Conservation (phyloP, 2,329 filamentous ascomycete species). For the Shiraia bambusicola region DNA sequence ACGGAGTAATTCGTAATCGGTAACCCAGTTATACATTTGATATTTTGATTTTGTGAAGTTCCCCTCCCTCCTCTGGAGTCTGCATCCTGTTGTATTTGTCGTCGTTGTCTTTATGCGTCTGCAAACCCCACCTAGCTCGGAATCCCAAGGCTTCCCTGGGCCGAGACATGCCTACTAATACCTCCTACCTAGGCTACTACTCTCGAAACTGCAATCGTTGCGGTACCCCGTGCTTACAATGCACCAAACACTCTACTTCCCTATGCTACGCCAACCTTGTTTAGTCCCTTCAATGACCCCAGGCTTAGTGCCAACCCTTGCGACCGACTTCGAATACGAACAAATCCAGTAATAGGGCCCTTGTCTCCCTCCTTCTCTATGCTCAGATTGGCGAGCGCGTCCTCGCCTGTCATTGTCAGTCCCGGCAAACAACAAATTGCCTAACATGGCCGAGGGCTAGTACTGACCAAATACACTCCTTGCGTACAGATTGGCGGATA, state of each 20-base stretch:
- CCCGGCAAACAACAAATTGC: background rate
- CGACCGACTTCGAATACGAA: conserved; percentile 94
- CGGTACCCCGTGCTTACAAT: background rate
- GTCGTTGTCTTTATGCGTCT: conserved; percentile 2
- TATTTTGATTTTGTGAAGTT: too few species aligned
- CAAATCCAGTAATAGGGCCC: conserved; percentile 93
- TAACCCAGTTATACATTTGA: too few species aligned
- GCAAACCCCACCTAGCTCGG: background rate
- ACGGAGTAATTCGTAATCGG: too few species aligned
- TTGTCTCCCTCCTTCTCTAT: conserved; percentile 97
- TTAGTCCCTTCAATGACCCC: conserved; percentile 90
- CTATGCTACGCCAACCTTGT: conserved; percentile 48
- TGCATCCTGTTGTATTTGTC: too few species aligned
- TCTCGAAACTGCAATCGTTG: too few species aligned
- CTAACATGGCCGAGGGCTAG: background rate
- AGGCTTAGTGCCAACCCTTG: conserved; percentile 93
- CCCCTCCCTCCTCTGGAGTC: too few species aligned
- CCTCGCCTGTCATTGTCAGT: conserved; percentile 70
- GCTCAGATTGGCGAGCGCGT: conserved; percentile 93
- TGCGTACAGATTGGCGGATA: conserved; percentile 95
- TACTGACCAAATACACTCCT: conserved; percentile 95
- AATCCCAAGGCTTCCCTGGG: background rate
- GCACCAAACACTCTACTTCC: conserved; percentile 4
- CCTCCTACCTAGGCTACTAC: too few species aligned
- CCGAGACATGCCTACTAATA: background rate